Percentiles rank a stretch among this genome's conserved stretches.
Conservation (phyloP, 2,329 filamentous ascomycete species). For the Fusarium compactum region DNA sequence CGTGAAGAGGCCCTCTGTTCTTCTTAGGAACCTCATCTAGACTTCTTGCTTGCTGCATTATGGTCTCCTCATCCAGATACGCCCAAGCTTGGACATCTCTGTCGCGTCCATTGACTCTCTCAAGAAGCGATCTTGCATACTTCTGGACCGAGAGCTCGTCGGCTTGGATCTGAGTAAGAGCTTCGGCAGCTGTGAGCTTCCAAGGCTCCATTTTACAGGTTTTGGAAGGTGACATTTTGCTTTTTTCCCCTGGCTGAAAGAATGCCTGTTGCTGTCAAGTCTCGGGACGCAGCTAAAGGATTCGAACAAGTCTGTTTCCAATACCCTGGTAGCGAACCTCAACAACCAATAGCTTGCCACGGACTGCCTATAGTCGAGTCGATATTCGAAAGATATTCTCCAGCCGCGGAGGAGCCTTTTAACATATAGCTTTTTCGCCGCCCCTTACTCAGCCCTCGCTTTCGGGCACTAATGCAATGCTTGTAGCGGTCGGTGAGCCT, state of each 20-base stretch:
- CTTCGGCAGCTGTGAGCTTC: constrained; percentile 59
- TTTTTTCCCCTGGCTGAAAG: not conserved
- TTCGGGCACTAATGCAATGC: constrained; percentile 21
- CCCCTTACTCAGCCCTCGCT: constrained; percentile 1
- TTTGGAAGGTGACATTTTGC: constrained; percentile 29
- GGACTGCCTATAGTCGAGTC: not conserved
- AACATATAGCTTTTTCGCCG: not conserved
- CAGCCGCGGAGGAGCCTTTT: not conserved
- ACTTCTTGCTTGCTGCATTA: constrained; percentile 61
- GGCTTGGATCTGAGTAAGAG: constrained; percentile 53
- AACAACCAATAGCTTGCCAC: not conserved
- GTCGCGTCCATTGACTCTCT: constrained; percentile 59
- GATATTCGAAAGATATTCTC: not conserved
- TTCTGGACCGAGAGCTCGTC: constrained; percentile 62
- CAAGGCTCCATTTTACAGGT: constrained; percentile 33
- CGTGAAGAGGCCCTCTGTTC: constrained; percentile 67
- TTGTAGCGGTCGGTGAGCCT: constrained; percentile 21
- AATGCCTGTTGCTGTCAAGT: not conserved
- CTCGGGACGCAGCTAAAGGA: not conserved
- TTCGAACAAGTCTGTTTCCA: constrained; percentile 5
- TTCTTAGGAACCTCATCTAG: constrained; percentile 63
- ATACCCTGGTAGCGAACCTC: not conserved
- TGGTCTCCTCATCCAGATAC: constrained; percentile 57
- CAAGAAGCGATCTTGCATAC: constrained; percentile 62
- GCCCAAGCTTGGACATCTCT: constrained; percentile 64